Base-by-base conservation (phyloP, 768 basidiomycete species). In the Leccinum rimulosum region DNA sequence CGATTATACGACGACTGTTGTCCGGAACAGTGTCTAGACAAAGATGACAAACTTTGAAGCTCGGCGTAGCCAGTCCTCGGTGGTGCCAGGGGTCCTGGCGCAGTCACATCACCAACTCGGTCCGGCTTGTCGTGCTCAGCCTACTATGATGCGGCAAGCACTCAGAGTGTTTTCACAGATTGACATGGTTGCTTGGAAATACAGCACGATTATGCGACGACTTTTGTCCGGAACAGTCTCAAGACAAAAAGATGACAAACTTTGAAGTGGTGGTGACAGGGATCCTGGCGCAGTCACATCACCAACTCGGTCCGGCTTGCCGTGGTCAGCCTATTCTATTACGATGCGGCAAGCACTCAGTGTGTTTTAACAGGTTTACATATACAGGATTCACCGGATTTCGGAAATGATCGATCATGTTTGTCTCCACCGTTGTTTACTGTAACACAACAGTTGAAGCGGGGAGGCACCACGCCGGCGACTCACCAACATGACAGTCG, bases 371-470 rank as follows among this genome's bases (percentile, higher is more conserved):
- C 45, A 10, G 27, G 22, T 25, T 50, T 30, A 6, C 14, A 19
- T 17, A 58, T 12, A 28, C 28, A 53, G 53, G 36, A 36, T 53
- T 25, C 31, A 31, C 31, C 31, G 31, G 31, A 31, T 10, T 31
- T 31, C 31, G 31, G 10, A 31, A 31, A 40, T 40, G 38, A n/a
- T 31, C 65, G 59, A 15, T 60, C 67, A 12, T 51, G 11, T 7
- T 63, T 58, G 11, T 51, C 57, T 17, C n/a, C 22, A 3, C 14
- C 9, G 10, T 36, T 53, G 19, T 28, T 3, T 31, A 25, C 25
- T 25, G 25, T 25, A 9, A 36, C 8, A 49, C 17, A 31, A 38
- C 15, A 40, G 38, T 40, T 4, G 35, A 36, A 36, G 35, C 14
- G 35, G 17, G 8, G 38, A n/a, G 27, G 28, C 30, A 50, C 25